phyloP scores from a whole-genome alignment of 2,329 filamentous ascomycete genomes.

The Ophiostoma fasciatum region DNA sequence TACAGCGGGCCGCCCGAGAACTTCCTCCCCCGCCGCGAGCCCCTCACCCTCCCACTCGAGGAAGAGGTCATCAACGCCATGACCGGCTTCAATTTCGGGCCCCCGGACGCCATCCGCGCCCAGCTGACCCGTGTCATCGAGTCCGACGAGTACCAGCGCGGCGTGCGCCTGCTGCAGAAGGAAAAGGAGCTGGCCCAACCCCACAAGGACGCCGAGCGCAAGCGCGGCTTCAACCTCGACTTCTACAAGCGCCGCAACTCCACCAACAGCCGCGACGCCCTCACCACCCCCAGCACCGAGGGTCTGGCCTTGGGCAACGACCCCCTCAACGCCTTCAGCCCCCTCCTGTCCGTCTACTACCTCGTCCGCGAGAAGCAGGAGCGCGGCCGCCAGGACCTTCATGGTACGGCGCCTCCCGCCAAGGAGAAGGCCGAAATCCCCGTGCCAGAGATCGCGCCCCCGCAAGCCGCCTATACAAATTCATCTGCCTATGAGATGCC shows the following conservation, averaged over 20 bases:
- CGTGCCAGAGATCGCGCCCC: constrained; percentile 63
- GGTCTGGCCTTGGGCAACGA: constrained; percentile 70
- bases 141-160: constrained; percentile 85
- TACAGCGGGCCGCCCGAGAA: constrained; percentile 81
- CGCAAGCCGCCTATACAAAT: constrained; percentile 82
- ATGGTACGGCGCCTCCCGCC: constrained; percentile 22
- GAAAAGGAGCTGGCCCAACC: constrained; percentile 46
- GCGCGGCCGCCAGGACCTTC: constrained; percentile 43
- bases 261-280: constrained; percentile 71
- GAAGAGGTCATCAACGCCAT: constrained; percentile 75
- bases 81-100: constrained; percentile 96
- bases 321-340: constrained; percentile 84
- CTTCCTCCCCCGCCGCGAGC: constrained; percentile 68
- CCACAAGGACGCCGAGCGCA: constrained; percentile 60
- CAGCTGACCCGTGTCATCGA: constrained; percentile 79
- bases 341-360: constrained; percentile 86
- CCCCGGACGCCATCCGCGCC: constrained; percentile 64
- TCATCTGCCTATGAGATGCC: constrained; percentile 72
- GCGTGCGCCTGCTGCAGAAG: constrained; percentile 54
- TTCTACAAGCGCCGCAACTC: constrained; percentile 95
- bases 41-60: constrained; percentile 73
- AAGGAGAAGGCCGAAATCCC: constrained; percentile 27
- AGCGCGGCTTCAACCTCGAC: constrained; percentile 76
- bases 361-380: constrained; percentile 91
- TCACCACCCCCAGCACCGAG: constrained; percentile 73